These are phyloP conservation scores for Pseudoscleropodium purum DNA, from an alignment of 225 moss, liverwort and hornwort species.

Conservation along the genomic window DNA sequence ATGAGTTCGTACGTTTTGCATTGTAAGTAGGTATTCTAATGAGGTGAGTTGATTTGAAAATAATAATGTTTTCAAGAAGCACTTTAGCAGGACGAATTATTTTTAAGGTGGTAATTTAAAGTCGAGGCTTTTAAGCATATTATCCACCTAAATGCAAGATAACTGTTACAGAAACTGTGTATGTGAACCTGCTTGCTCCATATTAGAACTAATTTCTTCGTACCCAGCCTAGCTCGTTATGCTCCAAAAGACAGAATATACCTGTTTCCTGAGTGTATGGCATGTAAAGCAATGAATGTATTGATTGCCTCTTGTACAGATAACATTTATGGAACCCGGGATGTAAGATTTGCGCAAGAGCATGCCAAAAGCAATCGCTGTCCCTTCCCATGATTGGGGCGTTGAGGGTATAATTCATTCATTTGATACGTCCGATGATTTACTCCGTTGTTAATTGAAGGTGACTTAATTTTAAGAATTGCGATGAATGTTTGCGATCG, in stretches of 20 bases:
- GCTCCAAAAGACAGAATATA: not conserved
- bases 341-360: slow-evolving; percentile 68
- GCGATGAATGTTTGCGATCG: not conserved
- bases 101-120: not conserved
- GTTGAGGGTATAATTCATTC: slow-evolving; percentile 58
- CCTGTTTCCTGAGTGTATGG: not conserved
- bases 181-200: not conserved
- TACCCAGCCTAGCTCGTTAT: not conserved
- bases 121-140: not conserved
- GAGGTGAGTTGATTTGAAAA: not conserved
- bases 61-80: not conserved
- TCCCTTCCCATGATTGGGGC: slow-evolving; percentile 91
- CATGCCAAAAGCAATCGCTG: slow-evolving; percentile 79
- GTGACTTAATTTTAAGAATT: not conserved
- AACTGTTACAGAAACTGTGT: not conserved
- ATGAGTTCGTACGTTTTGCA: not conserved
- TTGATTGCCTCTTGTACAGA: slow-evolving; percentile 20
- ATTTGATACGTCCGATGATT: not conserved
- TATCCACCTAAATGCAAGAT: not conserved
- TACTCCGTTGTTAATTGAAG: not conserved
- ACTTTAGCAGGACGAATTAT: not conserved
- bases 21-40: not conserved
- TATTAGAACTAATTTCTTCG: not conserved
- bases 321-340: slow-evolving; percentile 59
- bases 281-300: not conserved